A percentile compares a stretch with the other conserved stretches of the same genome.
Evolutionary conservation across 1,284 basidiomycete genomes (phyloP).

Genomic region (Ceratobasidium papillatum): DNA sequence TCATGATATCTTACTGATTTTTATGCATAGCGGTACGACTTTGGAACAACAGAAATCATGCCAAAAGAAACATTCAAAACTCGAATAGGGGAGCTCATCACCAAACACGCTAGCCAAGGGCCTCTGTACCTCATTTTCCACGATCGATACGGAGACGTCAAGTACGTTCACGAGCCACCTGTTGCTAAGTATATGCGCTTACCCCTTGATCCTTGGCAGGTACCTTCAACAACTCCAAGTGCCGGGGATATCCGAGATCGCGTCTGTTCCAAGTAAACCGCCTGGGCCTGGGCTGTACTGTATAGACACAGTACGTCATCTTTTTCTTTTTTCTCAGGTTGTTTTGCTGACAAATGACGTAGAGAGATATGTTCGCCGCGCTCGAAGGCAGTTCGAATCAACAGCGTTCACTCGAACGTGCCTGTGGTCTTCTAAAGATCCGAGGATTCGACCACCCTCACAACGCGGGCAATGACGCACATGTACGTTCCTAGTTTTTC

Average conservation of each 20-base stretch:
- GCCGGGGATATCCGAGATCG: slow-evolving; percentile 61
- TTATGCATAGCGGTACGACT: slow-evolving; percentile 65
- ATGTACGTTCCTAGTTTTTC: slow-evolving; percentile 56
- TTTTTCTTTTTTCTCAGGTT: not conserved
- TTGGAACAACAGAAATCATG: slow-evolving; percentile 67
- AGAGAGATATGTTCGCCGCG: slow-evolving; percentile 67
- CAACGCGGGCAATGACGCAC: slow-evolving; percentile 87
- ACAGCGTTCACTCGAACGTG: slow-evolving; percentile 62
- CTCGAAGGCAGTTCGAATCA: slow-evolving; percentile 66
- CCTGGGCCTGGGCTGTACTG: slow-evolving; percentile 66
- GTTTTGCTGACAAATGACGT: not conserved
- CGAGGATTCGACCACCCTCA: slow-evolving; percentile 64
- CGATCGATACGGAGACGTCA: slow-evolving; percentile 75
- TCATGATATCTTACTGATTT: not conserved
- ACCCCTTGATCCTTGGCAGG: slow-evolving; percentile 50
- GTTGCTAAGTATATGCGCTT: slow-evolving; percentile 8
- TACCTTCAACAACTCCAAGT: slow-evolving; percentile 65
- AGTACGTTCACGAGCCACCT: slow-evolving; percentile 55
- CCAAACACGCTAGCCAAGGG: slow-evolving; percentile 56
- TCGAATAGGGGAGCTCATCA: slow-evolving; percentile 62
- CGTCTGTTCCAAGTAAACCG: slow-evolving; percentile 63
- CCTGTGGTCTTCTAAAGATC: slow-evolving; percentile 69
- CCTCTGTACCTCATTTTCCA: slow-evolving; percentile 84
- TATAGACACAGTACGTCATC: slow-evolving; percentile 66
- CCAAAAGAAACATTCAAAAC: slow-evolving; percentile 62